A percentile compares a stretch with the other conserved stretches of the same genome.
Conservation (phyloP, 1,139 yeast species). For the Geotrichum macrosporum region DNA sequence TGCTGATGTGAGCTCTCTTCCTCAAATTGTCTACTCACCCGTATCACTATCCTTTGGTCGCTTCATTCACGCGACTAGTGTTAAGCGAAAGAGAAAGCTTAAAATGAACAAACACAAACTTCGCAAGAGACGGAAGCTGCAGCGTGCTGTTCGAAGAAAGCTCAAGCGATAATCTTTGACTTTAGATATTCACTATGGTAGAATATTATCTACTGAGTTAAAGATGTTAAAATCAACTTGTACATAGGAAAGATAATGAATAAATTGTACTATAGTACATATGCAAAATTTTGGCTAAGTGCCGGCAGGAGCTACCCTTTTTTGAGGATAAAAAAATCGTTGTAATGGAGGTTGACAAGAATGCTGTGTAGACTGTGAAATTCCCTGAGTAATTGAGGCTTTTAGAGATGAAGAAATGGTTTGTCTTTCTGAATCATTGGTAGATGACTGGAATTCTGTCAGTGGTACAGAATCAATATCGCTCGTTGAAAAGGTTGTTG, state of each 20-base stretch:
- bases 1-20: conserved; percentile 10
- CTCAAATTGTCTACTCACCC: conserved; percentile 22
- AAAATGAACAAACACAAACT: conserved; percentile 48
- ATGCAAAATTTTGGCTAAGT: neutral
- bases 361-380: neutral
- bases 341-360: conserved; percentile 1
- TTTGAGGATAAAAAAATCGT: conserved; percentile 1
- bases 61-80: conserved; percentile 37
- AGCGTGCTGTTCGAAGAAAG: conserved; percentile 41
- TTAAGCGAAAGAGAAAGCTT: conserved; percentile 44
- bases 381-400: neutral
- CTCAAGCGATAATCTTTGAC: conserved; percentile 27
- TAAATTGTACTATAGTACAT: neutral
- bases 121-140: conserved; percentile 45
- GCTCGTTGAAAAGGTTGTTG: conserved; percentile 3
- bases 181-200: too few relatives aligned
- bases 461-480: too few relatives aligned
- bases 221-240: conserved; percentile 3
- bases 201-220: too few relatives aligned
- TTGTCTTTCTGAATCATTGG: neutral
- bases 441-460: too few relatives aligned
- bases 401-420: neutral
- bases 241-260: conserved; percentile 6
- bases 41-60: conserved; percentile 23
- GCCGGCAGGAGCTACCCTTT: neutral